These are phyloP conservation scores for Fragilariopsis cylindrus DNA, from an alignment of 108 stramenopile genomes.

Conservation along the genomic window DNA sequence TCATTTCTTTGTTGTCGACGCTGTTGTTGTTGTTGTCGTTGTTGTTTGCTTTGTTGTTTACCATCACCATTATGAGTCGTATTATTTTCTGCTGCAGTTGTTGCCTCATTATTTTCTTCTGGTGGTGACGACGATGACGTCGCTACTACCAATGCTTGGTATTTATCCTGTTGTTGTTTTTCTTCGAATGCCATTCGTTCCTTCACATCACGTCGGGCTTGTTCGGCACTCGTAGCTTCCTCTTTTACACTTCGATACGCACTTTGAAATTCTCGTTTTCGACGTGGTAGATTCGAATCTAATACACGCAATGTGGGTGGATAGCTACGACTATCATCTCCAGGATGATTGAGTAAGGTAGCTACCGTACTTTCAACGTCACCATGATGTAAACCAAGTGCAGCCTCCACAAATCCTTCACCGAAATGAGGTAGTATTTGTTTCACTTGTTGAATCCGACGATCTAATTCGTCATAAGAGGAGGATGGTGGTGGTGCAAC, in stretches of 20 bases:
- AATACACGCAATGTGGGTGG: slow-evolving; percentile 39
- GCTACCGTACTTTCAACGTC: slow-evolving; percentile 65
- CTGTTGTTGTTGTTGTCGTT: slow-evolving; percentile 20
- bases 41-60: slow-evolving; percentile 2
- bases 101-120: not conserved
- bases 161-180: slow-evolving; percentile 47
- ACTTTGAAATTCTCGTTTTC: slow-evolving; percentile 12
- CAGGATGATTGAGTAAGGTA: slow-evolving; percentile 46
- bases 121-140: not conserved
- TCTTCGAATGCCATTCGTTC: slow-evolving; percentile 55
- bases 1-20: slow-evolving; percentile 35
- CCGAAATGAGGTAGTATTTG: slow-evolving; percentile 73
- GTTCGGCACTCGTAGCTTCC: slow-evolving; percentile 47
- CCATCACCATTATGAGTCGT: not conserved
- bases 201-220: slow-evolving; percentile 57
- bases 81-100: not conserved
- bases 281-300: slow-evolving; percentile 47
- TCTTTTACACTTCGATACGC: slow-evolving; percentile 30
- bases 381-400: slow-evolving; percentile 62
- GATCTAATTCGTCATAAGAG: slow-evolving; percentile 29
- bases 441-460: slow-evolving; percentile 46
- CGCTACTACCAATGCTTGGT: slow-evolving; percentile 50
- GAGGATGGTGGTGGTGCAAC: not conserved
- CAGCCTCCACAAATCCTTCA: slow-evolving; percentile 81
- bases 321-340: slow-evolving; percentile 8